Evolutionary conservation across 2,329 filamentous ascomycete genomes (phyloP), one percentile per base, ranked within the genome.

Genomic region (Plectosphaerella sp.): DNA sequence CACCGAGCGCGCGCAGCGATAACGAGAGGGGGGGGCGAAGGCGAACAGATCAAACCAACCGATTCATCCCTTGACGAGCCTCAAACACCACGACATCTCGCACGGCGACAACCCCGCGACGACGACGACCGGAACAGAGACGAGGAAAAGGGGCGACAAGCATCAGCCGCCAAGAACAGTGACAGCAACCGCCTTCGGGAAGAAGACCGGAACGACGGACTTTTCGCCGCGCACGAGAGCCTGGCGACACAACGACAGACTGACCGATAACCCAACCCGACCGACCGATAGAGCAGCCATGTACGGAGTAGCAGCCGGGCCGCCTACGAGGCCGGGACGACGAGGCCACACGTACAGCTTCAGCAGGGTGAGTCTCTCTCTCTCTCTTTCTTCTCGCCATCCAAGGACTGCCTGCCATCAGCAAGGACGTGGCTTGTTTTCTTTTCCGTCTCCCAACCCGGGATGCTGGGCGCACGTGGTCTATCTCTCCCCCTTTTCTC

Each of bases 311-410:
- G 60, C 63, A 49, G 68, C 70, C 52, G 69, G 67, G 49, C 61
- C 65, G 49, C 64, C 66, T 35, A 35, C 9, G 43, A 46, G 47
- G 63, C 63, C 43, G 60, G 67, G 55, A 54, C 62, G 49, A 60
- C 61, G 50, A 14, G 24, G 16, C 20, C 69, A 74, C 48, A 74
- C 71, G 12, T 74, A 67, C 65, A 72, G 62, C 57, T 71, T 73
- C 52, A 71, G 71, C 61, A 70, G 66, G 66, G 68, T 72, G 56
- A 61, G 64, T 54, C 14, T 18, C 2, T 28, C 16, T 45, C 16
- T 39, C 33, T 16, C 12, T 16, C n/a, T 20, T 41, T 39, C 20
- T 41, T n/a, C 5, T n/a, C n/a, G n/a, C 37, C 7, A 3, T n/a
- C 35, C 11, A 4, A 15, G 15, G 37, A 41, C 37, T 14, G 14